Percentiles rank a stretch among this genome's conserved stretches.
Conservation (phyloP, 2,329 filamentous ascomycete genomes). For the Aspergillus pseudoviridinutans region DNA sequence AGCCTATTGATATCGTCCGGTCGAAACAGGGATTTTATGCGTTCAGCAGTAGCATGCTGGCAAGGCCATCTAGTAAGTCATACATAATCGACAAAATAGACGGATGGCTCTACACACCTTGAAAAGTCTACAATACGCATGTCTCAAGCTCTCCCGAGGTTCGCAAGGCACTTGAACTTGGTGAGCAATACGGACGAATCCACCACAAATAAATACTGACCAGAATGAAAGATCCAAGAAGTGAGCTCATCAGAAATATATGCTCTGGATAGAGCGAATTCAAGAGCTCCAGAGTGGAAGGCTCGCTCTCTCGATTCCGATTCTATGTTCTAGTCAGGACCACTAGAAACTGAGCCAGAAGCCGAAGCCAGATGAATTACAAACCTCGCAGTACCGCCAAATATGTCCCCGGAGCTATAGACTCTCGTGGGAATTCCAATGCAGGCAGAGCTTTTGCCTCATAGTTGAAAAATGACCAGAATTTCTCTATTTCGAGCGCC, state of each 20-base stretch:
- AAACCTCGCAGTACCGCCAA: conserved; percentile 31
- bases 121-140: conserved; percentile 57
- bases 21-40: conserved; percentile 36
- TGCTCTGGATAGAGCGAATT: conserved; percentile 48
- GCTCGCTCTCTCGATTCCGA: conserved; percentile 53
- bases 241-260: conserved; percentile 61
- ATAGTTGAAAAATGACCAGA: conserved; percentile 56
- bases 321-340: conserved; percentile 31
- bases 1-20: conserved; percentile 44
- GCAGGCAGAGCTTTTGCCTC: conserved; percentile 16
- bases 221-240: conserved; percentile 54
- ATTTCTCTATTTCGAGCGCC: conserved; percentile 49
- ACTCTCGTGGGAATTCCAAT: conserved; percentile 33
- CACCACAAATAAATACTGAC: conserved; percentile 18
- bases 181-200: conserved; percentile 3
- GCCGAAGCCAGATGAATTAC: conserved; percentile 2
- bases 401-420: conserved; percentile 29
- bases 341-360: background rate
- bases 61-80: conserved; percentile 9
- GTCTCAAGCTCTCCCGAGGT: conserved; percentile 51
- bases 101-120: conserved; percentile 37
- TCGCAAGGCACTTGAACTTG: conserved; percentile 48
- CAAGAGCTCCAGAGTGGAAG: conserved; percentile 60
- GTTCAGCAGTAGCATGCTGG: conserved; percentile 25
- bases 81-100: background rate